Conservation (phyloP, 1,284 basidiomycete species). For the Singerocomus rubriflavus region DNA sequence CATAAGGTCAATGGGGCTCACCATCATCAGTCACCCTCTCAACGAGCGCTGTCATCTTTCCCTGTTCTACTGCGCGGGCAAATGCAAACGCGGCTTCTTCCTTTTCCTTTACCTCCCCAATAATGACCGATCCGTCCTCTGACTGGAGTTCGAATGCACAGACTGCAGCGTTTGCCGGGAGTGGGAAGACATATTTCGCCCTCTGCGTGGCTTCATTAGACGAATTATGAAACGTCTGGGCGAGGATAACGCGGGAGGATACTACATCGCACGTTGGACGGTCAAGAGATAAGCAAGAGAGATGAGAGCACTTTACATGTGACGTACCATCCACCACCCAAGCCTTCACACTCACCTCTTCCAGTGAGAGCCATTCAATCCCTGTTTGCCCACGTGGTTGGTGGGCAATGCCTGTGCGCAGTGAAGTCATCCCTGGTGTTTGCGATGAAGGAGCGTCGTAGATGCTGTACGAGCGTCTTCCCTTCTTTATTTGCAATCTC, state of each 20-base stretch:
- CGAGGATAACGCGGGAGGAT: constrained; percentile 48
- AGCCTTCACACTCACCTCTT: constrained; percentile 40
- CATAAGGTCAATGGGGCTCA: constrained; percentile 27
- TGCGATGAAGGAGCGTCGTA: neutral
- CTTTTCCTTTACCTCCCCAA: constrained; percentile 51
- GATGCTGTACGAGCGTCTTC: constrained; percentile 5
- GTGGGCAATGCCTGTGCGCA: constrained; percentile 39
- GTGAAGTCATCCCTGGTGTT: constrained; percentile 16
- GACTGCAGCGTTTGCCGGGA: constrained; percentile 52
- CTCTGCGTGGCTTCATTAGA: constrained; percentile 36
- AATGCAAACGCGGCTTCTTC: constrained; percentile 42
- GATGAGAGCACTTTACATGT: neutral
- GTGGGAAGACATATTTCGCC: constrained; percentile 57
- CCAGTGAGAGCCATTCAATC: constrained; percentile 39
- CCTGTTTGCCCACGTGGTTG: constrained; percentile 23
- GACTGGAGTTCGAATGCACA: constrained; percentile 48
- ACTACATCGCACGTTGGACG: constrained; percentile 32
- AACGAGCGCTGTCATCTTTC: constrained; percentile 44
- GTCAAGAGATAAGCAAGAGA: neutral
- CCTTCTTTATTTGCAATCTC: constrained; percentile 17
- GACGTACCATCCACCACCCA: constrained; percentile 47
- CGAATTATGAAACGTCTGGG: constrained; percentile 47
- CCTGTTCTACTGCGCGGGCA: constrained; percentile 40
- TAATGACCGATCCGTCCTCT: constrained; percentile 39
- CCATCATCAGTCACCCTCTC: constrained; percentile 52